Base-by-base conservation (phyloP, 176 grass and related monocot genomes). In the Ensete glaucum region DNA sequence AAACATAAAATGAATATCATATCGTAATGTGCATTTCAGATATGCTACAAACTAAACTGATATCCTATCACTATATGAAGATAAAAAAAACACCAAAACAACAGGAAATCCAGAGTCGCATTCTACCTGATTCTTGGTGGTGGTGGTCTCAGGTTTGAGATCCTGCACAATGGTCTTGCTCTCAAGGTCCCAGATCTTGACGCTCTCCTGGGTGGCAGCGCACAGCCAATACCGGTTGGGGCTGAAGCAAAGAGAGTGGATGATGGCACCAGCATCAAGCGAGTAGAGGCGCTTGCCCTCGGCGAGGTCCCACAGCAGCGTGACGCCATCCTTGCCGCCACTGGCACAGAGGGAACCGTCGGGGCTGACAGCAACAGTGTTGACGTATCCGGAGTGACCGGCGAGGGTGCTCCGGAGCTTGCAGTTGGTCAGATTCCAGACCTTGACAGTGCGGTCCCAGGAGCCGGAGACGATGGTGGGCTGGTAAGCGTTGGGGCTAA, bases 361-460 rank as follows among this genome's bases (percentile, higher is more conserved):
- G 2, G 57, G 57, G 15, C 57, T 60, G n/a, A 60, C 57, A 60
- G 57, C 57, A n/a, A 60, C 57, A 7, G 57, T 60, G 8, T 60
- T 60, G 57, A 60, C 57, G n/a, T 60, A 60, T 60, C 57, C 57
- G 57, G 57, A 15, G 57, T 60, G 57, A 15, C 57, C 57, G 16
- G 57, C 15, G 14, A 60, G 57, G 16, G 57, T 60, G 57, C 17
- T n/a, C 57, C 57, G 57, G 57, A 60, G 57, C 16, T 60, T 60
- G 57, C 57, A 60, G 57, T 60, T 60, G 57, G 57, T 60, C 57
- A 60, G n/a, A 60, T 60, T 60, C 57, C 57, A 60, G 19, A 60
- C 57, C 57, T 60, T 60, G 19, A 60, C 19, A n/a, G 57, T 60
- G 16, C 57, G 57, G 19, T 60, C 57, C 57, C 57, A 60, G 14